A percentile compares a stretch with the other conserved stretches of the same genome.
phyloP scores from a whole-genome alignment of 768 basidiomycete species.

The Hygrocybe coccinea region DNA sequence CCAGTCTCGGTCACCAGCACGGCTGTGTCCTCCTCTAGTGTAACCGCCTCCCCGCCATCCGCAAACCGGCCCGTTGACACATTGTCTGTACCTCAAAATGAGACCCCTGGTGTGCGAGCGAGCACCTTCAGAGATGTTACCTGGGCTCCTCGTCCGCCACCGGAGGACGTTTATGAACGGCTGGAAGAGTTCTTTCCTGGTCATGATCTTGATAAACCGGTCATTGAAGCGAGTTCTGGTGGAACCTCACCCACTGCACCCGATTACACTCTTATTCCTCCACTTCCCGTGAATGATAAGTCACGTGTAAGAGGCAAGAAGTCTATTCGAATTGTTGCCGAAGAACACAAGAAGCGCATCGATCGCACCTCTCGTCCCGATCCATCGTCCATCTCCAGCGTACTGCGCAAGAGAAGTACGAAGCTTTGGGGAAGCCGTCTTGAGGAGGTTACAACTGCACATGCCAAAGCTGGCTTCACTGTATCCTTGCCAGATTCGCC shows the following conservation, averaged over 20 bases:
- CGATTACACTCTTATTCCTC: slow-evolving; percentile 45
- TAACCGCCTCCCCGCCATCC: slow-evolving; percentile 16
- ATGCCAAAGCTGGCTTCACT: slow-evolving; percentile 44
- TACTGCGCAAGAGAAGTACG: slow-evolving; percentile 78
- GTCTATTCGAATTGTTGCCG: slow-evolving; percentile 88
- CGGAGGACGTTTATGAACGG: slow-evolving; percentile 90
- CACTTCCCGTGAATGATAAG: slow-evolving; percentile 32
- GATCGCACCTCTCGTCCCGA: slow-evolving; percentile 65
- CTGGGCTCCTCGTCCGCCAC: slow-evolving; percentile 86
- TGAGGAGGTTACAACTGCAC: slow-evolving; percentile 85
- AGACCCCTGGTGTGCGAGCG: slow-evolving; percentile 30
- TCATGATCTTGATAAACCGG: slow-evolving; percentile 92
- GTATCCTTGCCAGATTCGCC: slow-evolving; percentile 53
- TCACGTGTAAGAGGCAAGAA: slow-evolving; percentile 66
- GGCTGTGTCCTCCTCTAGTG: slow-evolving; percentile 4
- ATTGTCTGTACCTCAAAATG: slow-evolving; percentile 17
- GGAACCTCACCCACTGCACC: slow-evolving; percentile 70
- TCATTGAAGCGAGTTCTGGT: slow-evolving; percentile 81
- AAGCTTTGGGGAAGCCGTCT: slow-evolving; percentile 93
- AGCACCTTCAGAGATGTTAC: slow-evolving; percentile 65
- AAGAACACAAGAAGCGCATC: slow-evolving; percentile 75
- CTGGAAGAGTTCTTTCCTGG: slow-evolving; percentile 94
- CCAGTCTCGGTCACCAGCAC: slow-evolving; percentile 12
- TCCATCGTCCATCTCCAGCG: slow-evolving; percentile 37
- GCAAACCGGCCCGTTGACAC: slow-evolving; percentile 17